Evolutionary conservation across 768 basidiomycete genomes (phyloP).

Genomic region (Russula ochroleuca): DNA sequence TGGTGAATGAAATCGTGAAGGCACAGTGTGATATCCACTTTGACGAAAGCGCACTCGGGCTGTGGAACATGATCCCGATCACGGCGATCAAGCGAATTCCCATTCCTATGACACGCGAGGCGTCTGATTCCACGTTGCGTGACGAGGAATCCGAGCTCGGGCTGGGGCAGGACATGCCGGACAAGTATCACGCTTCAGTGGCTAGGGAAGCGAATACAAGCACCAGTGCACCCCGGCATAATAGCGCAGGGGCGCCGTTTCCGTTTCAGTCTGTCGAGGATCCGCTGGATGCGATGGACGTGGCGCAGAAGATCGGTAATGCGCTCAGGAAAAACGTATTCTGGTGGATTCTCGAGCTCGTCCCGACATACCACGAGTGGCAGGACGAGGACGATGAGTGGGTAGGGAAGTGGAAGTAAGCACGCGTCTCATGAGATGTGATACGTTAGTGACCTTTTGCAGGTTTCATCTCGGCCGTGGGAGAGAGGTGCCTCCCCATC

Average conservation of each 20-base stretch:
- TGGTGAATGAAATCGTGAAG: conserved; percentile 25
- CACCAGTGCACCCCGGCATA: not conserved
- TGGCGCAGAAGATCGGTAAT: conserved; percentile 51
- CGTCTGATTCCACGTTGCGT: not conserved
- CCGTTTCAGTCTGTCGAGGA: not conserved
- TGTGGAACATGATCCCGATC: conserved; percentile 14
- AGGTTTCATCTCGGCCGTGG: conserved; percentile 57
- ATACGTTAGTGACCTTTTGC: not conserved
- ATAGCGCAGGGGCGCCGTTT: not conserved
- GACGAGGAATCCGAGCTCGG: not conserved
- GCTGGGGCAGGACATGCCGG: not conserved
- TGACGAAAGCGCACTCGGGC: conserved; percentile 14
- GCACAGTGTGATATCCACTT: conserved; percentile 17
- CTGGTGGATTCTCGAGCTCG: conserved; percentile 71
- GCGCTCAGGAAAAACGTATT: conserved; percentile 39
- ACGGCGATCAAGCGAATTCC: not conserved
- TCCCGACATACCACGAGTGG: conserved; percentile 52
- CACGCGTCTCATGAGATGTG: not conserved
- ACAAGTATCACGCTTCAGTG: not conserved
- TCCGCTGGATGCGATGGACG: conserved; percentile 30
- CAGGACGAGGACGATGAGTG: conserved; percentile 54
- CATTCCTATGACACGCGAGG: not conserved
- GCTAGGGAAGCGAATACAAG: not conserved
- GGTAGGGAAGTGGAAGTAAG: conserved; percentile 55
- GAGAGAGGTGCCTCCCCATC: conserved; percentile 46